phyloP scores from a whole-genome alignment of 441 rosid genomes.

The Arabidopsis hybrid region DNA sequence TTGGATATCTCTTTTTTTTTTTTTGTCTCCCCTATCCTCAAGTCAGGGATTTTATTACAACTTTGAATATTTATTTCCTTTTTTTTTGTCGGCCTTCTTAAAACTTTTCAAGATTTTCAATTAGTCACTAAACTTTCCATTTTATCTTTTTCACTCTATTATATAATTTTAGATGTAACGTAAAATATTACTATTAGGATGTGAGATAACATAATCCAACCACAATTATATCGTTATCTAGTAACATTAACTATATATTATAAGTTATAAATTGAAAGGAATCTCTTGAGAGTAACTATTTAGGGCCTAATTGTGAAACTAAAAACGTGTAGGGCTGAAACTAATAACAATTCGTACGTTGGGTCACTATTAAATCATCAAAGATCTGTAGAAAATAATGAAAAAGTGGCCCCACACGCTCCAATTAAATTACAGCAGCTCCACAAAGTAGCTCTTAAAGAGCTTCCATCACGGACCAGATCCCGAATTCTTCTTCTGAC shows the following conservation, averaged over 20 bases:
- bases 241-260: not conserved
- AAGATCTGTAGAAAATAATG: not conserved
- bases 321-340: constrained; percentile 3
- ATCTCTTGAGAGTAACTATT: not conserved
- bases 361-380: constrained; percentile 9
- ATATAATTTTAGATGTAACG: not conserved
- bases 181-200: not conserved
- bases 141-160: not conserved
- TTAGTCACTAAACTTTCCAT: not conserved
- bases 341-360: not conserved
- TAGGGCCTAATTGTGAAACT: constrained; percentile 6
- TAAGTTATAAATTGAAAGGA: not conserved
- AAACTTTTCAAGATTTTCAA: constrained; percentile 11
- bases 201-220: not conserved
- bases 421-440: constrained; percentile 5
- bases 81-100: not conserved
- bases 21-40: constrained; percentile 11
- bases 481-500: constrained; percentile 36
- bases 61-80: constrained; percentile 25
- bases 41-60: constrained; percentile 19
- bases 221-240: too few relatives aligned
- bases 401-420: constrained; percentile 30
- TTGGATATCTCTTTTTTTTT: constrained; percentile 11
- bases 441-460: constrained; percentile 29
- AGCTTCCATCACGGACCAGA: constrained; percentile 36